These are phyloP conservation scores for Talaromyces sp. DNA, from an alignment of 2,329 filamentous ascomycete genomes.

Conservation along the genomic window DNA sequence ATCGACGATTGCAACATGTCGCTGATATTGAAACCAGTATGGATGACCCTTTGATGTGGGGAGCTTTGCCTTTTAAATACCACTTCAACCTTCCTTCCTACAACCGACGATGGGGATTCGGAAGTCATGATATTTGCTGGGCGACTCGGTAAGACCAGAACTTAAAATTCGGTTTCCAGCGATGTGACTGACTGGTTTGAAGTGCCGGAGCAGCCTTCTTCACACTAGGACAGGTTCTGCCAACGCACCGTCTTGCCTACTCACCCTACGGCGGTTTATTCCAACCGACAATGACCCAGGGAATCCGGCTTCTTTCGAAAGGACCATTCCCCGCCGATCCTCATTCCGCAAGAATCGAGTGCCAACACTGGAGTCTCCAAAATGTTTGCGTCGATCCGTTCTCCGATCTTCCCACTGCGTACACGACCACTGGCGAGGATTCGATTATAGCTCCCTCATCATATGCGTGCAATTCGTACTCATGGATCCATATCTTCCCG, in stretches of 20 bases:
- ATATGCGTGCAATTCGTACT: constrained; percentile 65
- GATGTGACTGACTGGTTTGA: constrained; percentile 5
- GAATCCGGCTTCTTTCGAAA: constrained; percentile 76
- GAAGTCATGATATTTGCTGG: constrained; percentile 94
- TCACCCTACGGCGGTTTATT: constrained; percentile 80
- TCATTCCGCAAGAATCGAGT: constrained; percentile 38
- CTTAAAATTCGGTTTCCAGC: background rate
- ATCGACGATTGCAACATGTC: constrained; percentile 19
- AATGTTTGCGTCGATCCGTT: constrained; percentile 49
- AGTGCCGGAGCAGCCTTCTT: constrained; percentile 77
- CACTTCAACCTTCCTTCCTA: constrained; percentile 59
- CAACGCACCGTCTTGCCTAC: constrained; percentile 77
- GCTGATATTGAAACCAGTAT: constrained; percentile 56
- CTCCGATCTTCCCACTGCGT: constrained; percentile 42
- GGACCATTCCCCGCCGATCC: constrained; percentile 53
- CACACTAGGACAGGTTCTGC: constrained; percentile 81
- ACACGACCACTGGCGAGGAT: constrained; percentile 39
- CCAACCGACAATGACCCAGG: constrained; percentile 83
- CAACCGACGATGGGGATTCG: constrained; percentile 83
- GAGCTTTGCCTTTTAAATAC: constrained; percentile 73
- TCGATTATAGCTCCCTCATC: constrained; percentile 67
- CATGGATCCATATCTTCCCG: constrained; percentile 94
- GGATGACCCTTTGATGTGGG: constrained; percentile 94
- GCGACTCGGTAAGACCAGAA: constrained; percentile 65
- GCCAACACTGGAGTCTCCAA: constrained; percentile 37